phyloP scores from a whole-genome alignment of 108 stramenopile species.

The Cyclostephanos invisitatus region DNA sequence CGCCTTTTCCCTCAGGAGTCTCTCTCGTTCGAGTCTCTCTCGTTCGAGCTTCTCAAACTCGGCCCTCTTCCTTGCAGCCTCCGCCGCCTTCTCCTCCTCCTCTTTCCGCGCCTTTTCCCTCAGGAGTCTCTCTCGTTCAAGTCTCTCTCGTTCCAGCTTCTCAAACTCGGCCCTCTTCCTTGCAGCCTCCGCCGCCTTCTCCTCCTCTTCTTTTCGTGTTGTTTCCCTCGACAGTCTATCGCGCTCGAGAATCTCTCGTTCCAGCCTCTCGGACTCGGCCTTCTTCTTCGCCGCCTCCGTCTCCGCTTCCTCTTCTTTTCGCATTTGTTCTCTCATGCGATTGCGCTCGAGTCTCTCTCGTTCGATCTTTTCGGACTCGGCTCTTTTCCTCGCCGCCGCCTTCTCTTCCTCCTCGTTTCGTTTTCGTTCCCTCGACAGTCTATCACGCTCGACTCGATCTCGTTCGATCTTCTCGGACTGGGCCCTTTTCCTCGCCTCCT shows the following conservation, averaged over 20 bases:
- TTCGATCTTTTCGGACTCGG: conserved; percentile 1
- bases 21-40: no score
- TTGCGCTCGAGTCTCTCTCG: conserved; percentile 19
- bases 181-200: background rate
- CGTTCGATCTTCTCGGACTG: conserved; percentile 2
- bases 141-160: conserved; percentile 12
- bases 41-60: no score
- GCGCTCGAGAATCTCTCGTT: conserved; percentile 11
- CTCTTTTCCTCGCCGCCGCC: conserved; percentile 1
- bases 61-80: conserved; percentile 3
- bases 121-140: background rate
- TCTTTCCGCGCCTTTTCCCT: conserved; percentile 6
- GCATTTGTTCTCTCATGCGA: conserved; percentile 2
- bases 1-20: no score
- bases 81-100: background rate
- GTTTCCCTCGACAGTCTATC: background rate
- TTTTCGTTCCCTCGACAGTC: conserved; percentile 2
- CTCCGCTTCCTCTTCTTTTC: conserved; percentile 2
- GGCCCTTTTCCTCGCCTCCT: conserved; percentile 1
- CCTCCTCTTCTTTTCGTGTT: conserved; percentile 8
- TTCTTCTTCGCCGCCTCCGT: conserved; percentile 4
- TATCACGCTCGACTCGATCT: conserved; percentile 19
- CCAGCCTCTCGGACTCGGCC: background rate
- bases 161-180: conserved; percentile 9
- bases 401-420: conserved; percentile 1